phyloP scores from a whole-genome alignment of 1,139 yeast genomes.

The Debaryomyces udenii region DNA sequence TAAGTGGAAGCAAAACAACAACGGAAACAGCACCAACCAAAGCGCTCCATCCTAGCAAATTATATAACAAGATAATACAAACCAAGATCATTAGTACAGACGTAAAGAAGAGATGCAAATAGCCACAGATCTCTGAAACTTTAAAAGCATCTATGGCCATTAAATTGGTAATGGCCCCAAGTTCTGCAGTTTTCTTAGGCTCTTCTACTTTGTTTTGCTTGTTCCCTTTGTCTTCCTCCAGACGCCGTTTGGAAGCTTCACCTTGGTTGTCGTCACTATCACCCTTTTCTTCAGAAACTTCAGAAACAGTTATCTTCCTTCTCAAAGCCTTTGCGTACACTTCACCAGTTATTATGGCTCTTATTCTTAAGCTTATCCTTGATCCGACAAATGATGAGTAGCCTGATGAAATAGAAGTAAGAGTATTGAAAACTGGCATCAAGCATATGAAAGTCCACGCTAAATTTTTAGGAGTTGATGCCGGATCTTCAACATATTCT shows the following conservation, averaged over 20 bases:
- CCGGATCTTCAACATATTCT: conserved; percentile 81
- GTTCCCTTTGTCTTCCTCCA: conserved; percentile 17
- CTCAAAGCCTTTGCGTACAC: conserved; percentile 90
- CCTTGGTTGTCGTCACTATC: conserved; percentile 26
- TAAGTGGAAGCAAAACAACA: conserved; percentile 68
- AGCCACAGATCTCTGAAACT: conserved; percentile 89
- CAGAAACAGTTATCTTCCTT: conserved; percentile 64
- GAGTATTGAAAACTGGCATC: conserved; percentile 66
- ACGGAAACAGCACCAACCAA: conserved; percentile 75
- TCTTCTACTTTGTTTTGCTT: conserved; percentile 30
- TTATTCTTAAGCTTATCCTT: conserved; percentile 88
- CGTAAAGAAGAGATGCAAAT: conserved; percentile 77
- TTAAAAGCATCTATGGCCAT: conserved; percentile 97
- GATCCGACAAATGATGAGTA: conserved; percentile 89
- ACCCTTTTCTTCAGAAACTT: conserved; percentile 25
- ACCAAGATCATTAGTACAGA: conserved; percentile 70
- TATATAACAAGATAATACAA: conserved; percentile 68
- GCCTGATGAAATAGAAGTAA: conserved; percentile 68
- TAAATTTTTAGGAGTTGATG: conserved; percentile 59
- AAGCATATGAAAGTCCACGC: conserved; percentile 88
- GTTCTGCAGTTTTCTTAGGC: conserved; percentile 61
- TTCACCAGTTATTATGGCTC: conserved; percentile 87
- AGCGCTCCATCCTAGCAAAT: conserved; percentile 86
- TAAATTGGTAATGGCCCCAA: conserved; percentile 90
- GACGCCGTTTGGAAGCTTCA: conserved; percentile 16